phyloP scores from a whole-genome alignment of 176 grass and related monocot genomes.

The Triticum timopheevii region DNA sequence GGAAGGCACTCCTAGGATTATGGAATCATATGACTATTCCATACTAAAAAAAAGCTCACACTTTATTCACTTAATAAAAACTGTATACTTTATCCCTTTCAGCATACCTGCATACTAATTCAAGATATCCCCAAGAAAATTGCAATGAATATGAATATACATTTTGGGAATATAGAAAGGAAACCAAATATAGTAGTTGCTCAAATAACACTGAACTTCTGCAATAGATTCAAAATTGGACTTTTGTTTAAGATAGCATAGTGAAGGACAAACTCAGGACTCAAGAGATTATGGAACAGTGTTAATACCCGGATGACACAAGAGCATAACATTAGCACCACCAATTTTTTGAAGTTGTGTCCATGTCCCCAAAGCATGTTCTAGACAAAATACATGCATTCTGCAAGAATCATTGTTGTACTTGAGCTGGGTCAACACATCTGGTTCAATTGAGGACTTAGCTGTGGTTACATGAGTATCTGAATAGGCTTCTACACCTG shows the following conservation, averaged over 20 bases:
- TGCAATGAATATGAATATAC: not conserved
- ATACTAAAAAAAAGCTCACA: not conserved
- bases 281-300: slow-evolving; percentile 24
- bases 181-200: slow-evolving; percentile 8
- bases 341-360: slow-evolving; percentile 78
- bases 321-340: slow-evolving; percentile 86
- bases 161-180: not conserved
- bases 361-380: slow-evolving; percentile 92
- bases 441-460: slow-evolving; percentile 42
- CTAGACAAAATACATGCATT: slow-evolving; percentile 99
- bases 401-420: slow-evolving; percentile 81
- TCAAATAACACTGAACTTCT: not conserved
- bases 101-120: not conserved
- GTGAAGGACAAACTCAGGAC: slow-evolving; percentile 8
- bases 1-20: slow-evolving; percentile 8
- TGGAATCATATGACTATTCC: slow-evolving; percentile 7
- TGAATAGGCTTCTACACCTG: slow-evolving; percentile 25
- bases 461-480: slow-evolving; percentile 32
- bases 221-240: not conserved
- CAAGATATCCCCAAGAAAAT: not conserved
- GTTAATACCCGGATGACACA: slow-evolving; percentile 89
- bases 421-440: slow-evolving; percentile 49
- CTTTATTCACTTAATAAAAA: not conserved
- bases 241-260: slow-evolving; percentile 10
- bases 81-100: not conserved